Conservation (phyloP, 2,329 filamentous ascomycete species). For the Coniochaeta ligniaria region DNA sequence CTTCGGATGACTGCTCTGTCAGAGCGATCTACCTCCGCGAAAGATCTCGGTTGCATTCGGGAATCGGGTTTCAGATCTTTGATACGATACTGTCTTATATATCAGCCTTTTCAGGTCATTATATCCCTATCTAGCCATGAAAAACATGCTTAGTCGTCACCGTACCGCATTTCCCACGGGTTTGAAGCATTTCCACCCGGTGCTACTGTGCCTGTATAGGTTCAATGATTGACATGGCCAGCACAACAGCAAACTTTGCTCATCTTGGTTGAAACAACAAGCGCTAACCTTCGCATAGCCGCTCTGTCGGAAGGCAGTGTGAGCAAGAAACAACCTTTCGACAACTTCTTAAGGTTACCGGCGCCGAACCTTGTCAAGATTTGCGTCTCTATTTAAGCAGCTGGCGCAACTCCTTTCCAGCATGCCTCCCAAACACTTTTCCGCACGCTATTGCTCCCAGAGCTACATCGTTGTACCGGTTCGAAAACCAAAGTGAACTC, state of each 20-base stretch:
- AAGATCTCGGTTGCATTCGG: neutral
- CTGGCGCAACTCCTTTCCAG: neutral
- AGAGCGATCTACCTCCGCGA: neutral
- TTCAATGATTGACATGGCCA: neutral
- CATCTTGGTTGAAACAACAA: neutral
- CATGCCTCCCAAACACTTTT: neutral
- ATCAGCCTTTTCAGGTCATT: neutral
- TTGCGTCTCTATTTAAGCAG: neutral
- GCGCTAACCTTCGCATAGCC: neutral
- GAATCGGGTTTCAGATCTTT: neutral
- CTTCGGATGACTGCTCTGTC: neutral
- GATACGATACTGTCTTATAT: neutral
- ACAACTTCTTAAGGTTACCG: neutral
- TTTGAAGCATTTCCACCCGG: too few relatives aligned
- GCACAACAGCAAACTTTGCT: neutral
- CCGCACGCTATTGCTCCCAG: neutral
- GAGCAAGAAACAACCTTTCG: neutral
- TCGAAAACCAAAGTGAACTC: neutral
- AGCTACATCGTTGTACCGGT: neutral
- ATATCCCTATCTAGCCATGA: neutral
- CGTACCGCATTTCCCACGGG: neutral
- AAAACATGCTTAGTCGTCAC: neutral
- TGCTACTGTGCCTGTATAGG: neutral
- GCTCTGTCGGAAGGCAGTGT: neutral
- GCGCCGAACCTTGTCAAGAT: neutral